phyloP scores from a whole-genome alignment of 2,329 filamentous ascomycete genomes.

The Diaporthe velutina region DNA sequence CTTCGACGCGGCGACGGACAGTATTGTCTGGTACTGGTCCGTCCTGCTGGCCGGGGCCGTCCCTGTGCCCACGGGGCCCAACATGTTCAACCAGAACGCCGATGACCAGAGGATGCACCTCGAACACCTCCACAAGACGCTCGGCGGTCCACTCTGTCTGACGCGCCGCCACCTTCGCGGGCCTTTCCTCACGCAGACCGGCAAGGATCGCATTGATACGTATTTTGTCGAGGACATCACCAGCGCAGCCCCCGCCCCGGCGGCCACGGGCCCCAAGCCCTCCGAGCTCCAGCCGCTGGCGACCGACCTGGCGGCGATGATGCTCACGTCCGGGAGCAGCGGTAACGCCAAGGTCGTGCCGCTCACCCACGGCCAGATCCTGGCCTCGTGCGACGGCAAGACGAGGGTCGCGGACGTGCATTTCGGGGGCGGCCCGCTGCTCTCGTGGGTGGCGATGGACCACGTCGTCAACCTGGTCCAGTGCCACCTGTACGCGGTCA shows the following conservation, averaged over 20 bases:
- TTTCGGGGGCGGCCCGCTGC: slow-evolving; percentile 48
- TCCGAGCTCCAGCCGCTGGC: neutral
- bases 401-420: slow-evolving; percentile 42
- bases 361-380: slow-evolving; percentile 57
- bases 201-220: neutral
- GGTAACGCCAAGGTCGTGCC: slow-evolving; percentile 64
- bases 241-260: neutral
- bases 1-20: neutral
- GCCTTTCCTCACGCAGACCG: neutral
- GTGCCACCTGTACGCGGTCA: slow-evolving; percentile 63
- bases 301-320: slow-evolving; percentile 47
- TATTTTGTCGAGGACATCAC: neutral
- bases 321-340: slow-evolving; percentile 67
- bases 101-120: neutral
- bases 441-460: slow-evolving; percentile 66
- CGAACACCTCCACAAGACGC: neutral
- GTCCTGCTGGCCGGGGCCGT: neutral
- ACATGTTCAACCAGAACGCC: neutral
- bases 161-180: neutral
- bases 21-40: neutral
- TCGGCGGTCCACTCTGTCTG: neutral
- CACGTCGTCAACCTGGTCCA: slow-evolving; percentile 66
- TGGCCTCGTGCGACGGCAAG: slow-evolving; percentile 58
- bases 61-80: neutral
- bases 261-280: neutral